A percentile compares a stretch with the other conserved stretches of the same genome.
These are phyloP conservation scores for Malus hybrid DNA, from an alignment of 331 rosid species.

Conservation along the genomic window DNA sequence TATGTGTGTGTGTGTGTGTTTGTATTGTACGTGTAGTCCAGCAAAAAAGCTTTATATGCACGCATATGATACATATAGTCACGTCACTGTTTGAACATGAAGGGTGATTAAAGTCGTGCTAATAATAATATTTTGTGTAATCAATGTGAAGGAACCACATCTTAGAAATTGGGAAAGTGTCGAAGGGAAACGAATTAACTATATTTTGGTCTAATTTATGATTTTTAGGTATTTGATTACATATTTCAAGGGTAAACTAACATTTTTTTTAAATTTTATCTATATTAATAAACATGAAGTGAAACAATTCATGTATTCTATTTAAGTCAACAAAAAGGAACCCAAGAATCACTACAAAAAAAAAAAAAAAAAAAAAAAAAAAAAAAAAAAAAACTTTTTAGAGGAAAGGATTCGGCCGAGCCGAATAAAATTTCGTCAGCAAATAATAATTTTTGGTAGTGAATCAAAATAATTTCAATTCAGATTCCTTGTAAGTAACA, in stretches of 20 bases:
- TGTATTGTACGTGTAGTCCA: background rate
- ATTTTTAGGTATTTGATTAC: background rate
- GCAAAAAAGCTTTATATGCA: background rate
- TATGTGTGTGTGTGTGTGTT: no score
- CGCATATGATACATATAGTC: background rate
- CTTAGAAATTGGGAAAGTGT: background rate
- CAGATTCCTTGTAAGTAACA: background rate
- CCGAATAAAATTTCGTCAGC: no score
- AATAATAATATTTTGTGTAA: background rate
- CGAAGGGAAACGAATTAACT: background rate
- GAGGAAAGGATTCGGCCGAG: no score
- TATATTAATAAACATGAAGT: no score
- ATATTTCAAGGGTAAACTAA: background rate
- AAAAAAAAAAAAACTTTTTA: no score
- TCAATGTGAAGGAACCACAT: background rate
- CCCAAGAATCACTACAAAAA: background rate
- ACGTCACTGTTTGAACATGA: conserved; percentile 1
- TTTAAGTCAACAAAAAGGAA: background rate
- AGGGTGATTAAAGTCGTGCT: background rate
- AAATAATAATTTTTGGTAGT: no score
- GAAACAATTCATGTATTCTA: background rate
- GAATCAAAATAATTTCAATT: no score
- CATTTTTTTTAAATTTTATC: background rate
- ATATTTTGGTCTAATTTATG: background rate
- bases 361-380: no score